Evolutionary conservation across 129 eudicot genomes (phyloP).

Genomic region (Arctium minus): DNA sequence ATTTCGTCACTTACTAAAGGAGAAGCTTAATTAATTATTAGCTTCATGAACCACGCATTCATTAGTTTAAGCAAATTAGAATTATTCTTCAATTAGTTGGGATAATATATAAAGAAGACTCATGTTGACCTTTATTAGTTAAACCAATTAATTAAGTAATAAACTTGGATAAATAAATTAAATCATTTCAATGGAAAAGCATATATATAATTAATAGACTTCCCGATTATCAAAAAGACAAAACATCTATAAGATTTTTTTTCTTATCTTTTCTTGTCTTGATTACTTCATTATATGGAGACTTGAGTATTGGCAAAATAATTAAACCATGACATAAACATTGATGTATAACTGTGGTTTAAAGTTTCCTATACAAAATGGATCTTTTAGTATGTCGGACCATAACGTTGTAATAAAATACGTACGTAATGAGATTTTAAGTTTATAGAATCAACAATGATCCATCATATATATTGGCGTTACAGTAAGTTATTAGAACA

Average conservation of each 20-base stretch:
- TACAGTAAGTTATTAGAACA: neutral
- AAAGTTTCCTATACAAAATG: neutral
- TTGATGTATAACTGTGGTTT: no score
- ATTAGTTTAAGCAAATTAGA: constrained; percentile 13
- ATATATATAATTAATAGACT: neutral
- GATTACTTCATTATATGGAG: neutral
- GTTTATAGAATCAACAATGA: neutral
- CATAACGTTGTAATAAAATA: neutral
- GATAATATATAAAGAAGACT: neutral
- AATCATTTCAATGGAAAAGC: neutral
- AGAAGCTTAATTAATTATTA: neutral
- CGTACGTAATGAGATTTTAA: neutral
- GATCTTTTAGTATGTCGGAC: neutral
- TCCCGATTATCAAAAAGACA: constrained; percentile 7
- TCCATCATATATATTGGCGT: neutral
- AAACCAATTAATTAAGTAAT: neutral
- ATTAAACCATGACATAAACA: no score
- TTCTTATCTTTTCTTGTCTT: no score
- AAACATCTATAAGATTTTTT: neutral
- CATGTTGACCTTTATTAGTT: constrained; percentile 7
- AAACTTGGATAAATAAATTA: neutral
- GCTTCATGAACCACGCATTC: constrained; percentile 26
- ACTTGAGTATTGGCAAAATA: neutral
- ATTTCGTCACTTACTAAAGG: no score
- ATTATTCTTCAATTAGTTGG: constrained; percentile 7